Percentiles rank a stretch among this genome's conserved stretches.
Evolutionary conservation across 257 asterid species (phyloP).

Genomic region (Linderniella brevidens): DNA sequence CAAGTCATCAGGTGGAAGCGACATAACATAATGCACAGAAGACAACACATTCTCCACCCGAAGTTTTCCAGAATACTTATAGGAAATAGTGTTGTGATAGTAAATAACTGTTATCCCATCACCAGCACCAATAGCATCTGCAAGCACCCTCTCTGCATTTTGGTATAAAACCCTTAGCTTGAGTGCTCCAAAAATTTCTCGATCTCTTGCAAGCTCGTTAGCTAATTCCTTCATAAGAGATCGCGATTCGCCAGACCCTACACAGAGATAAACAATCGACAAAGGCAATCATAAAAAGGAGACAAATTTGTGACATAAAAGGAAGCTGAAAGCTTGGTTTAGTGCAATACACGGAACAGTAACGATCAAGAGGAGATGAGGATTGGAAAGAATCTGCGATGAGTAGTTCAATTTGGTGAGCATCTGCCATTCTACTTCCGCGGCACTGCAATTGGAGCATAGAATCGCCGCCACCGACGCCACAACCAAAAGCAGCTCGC

Average conservation of each 20-base stretch:
- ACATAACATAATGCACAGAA: constrained; percentile 44
- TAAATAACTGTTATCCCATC: constrained; percentile 44
- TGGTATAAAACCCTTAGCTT: constrained; percentile 62
- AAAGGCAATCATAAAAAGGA: constrained; percentile 1
- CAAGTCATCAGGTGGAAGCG: constrained; percentile 35
- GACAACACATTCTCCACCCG: constrained; percentile 58
- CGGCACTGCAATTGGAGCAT: background rate
- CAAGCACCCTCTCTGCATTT: constrained; percentile 52
- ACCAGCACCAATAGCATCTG: constrained; percentile 70
- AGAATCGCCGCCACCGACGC: constrained; percentile 11
- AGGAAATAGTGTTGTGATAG: constrained; percentile 39
- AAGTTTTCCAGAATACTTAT: constrained; percentile 66
- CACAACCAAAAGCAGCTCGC: constrained; percentile 11
- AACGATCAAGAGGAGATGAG: constrained; percentile 49
- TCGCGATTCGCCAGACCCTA: constrained; percentile 93
- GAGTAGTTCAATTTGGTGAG: constrained; percentile 46
- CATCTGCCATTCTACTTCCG: constrained; percentile 45
- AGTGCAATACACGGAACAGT: constrained; percentile 62
- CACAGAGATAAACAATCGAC: constrained; percentile 7
- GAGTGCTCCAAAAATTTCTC: constrained; percentile 30
- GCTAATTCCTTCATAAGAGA: constrained; percentile 66
- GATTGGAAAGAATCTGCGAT: constrained; percentile 57
- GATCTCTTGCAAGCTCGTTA: constrained; percentile 34
- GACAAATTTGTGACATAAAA: constrained; percentile 6
- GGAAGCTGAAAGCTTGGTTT: constrained; percentile 1